These are phyloP conservation scores for Physcia stellaris DNA, from an alignment of 495 filamentous ascomycete genomes.

Conservation along the genomic window DNA sequence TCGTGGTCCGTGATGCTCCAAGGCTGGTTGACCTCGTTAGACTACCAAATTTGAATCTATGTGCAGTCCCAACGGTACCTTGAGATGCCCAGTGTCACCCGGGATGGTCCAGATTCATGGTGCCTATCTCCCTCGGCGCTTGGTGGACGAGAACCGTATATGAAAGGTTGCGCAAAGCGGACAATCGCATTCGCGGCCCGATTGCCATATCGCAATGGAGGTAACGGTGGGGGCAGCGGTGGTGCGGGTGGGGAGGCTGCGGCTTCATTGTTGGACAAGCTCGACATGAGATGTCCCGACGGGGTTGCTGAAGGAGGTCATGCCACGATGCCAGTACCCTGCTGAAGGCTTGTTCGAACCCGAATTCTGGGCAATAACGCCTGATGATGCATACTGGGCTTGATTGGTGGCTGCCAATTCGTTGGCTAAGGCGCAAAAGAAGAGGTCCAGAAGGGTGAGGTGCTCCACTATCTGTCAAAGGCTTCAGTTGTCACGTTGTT, in stretches of 20 bases:
- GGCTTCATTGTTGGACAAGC: slow-evolving; percentile 21
- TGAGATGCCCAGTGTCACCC: too few species aligned
- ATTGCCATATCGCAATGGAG: slow-evolving; percentile 34
- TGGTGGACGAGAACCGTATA: slow-evolving; percentile 40
- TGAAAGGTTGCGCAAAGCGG: slow-evolving; percentile 43
- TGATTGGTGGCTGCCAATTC: too few species aligned
- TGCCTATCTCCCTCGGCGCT: slow-evolving; percentile 29
- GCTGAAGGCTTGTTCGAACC: neutral
- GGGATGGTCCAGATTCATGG: too few species aligned
- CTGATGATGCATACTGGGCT: too few species aligned
- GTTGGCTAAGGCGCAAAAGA: too few species aligned
- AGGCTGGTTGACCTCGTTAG: slow-evolving; percentile 33
- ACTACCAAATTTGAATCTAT: too few species aligned
- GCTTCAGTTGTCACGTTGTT: too few species aligned
- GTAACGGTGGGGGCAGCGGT: slow-evolving; percentile 38
- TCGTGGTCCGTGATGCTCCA: slow-evolving; percentile 56
- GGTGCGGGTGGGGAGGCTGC: slow-evolving; percentile 28
- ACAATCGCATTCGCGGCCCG: slow-evolving; percentile 41
- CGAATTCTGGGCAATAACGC: neutral
- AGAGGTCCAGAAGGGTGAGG: too few species aligned
- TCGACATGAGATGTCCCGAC: slow-evolving; percentile 29
- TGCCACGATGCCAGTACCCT: too few species aligned
- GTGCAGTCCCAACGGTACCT: too few species aligned
- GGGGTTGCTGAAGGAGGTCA: too few species aligned
- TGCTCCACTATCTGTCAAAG: too few species aligned